These are phyloP conservation scores for Phytopythium sindhum DNA, from an alignment of 352 stramenopile species.

Conservation along the genomic window DNA sequence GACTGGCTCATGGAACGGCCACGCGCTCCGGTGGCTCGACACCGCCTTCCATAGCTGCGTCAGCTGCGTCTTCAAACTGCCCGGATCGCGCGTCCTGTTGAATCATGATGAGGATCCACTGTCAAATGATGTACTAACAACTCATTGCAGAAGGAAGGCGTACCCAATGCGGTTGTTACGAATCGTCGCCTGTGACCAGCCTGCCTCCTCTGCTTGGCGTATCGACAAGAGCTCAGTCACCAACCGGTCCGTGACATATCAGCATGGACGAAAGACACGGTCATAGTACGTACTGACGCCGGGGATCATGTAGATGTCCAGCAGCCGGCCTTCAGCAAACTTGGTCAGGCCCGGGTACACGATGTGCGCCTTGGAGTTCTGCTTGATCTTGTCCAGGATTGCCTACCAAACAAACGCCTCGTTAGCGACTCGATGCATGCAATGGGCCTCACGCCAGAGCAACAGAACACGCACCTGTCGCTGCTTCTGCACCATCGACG, in stretches of 20 bases:
- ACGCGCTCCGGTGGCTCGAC: slow-evolving; percentile 93
- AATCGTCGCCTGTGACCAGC: slow-evolving; percentile 81
- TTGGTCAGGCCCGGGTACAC: slow-evolving; percentile 69
- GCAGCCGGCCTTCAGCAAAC: slow-evolving; percentile 76
- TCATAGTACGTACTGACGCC: slow-evolving; percentile 68
- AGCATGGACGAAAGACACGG: neutral
- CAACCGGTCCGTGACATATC: neutral
- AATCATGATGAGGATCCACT: neutral
- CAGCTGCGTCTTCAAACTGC: slow-evolving; percentile 84
- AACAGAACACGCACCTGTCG: slow-evolving; percentile 65
- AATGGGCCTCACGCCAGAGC: no score
- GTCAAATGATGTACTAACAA: neutral
- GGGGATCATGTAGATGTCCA: slow-evolving; percentile 87
- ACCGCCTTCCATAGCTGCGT: slow-evolving; percentile 88
- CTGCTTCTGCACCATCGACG: slow-evolving; percentile 94
- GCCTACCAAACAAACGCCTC: slow-evolving; percentile 25
- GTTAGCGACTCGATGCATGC: neutral
- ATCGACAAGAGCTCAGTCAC: slow-evolving; percentile 3
- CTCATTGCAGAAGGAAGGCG: neutral
- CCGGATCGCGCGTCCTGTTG: slow-evolving; percentile 64
- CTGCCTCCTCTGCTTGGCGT: slow-evolving; percentile 81
- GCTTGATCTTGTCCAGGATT: slow-evolving; percentile 82
- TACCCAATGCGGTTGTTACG: slow-evolving; percentile 85
- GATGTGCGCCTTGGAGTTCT: slow-evolving; percentile 64
- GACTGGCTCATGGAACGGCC: slow-evolving; percentile 98